Percentiles rank a stretch among this genome's conserved stretches.
Conservation (phyloP, 192 early-diverging fungal genomes). For the Rhizoclosmatium sp. region DNA sequence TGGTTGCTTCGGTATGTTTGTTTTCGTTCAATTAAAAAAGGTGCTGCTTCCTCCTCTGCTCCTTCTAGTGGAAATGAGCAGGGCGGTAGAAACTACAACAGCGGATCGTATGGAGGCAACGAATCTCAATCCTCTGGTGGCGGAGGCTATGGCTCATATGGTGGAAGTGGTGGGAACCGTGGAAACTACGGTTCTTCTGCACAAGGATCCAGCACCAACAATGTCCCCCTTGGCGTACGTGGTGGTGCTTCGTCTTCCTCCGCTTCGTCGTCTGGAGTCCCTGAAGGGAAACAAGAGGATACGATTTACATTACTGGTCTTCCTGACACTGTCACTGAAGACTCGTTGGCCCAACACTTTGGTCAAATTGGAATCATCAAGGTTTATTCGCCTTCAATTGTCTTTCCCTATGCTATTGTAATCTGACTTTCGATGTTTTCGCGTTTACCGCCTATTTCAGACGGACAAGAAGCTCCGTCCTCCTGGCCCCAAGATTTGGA, state of each 20-base stretch:
- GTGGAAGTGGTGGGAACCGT: no score
- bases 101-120: neutral
- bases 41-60: neutral
- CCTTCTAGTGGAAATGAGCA: neutral
- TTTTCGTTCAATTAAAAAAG: no score
- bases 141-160: no score
- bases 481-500: slow-evolving; percentile 72
- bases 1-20: no score
- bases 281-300: slow-evolving; percentile 58
- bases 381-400: slow-evolving; percentile 26
- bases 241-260: neutral
- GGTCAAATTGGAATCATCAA: slow-evolving; percentile 77
- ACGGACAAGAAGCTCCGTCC: slow-evolving; percentile 65
- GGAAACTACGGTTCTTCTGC: no score
- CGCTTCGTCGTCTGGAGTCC: neutral
- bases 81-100: neutral
- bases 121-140: no score
- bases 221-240: slow-evolving; percentile 3
- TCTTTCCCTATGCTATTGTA: neutral
- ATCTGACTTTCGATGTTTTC: no score
- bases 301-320: slow-evolving; percentile 77
- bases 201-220: slow-evolving; percentile 11
- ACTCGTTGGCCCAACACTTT: slow-evolving; percentile 67
- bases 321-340: slow-evolving; percentile 67
- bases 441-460: slow-evolving; percentile 21